These are phyloP conservation scores for Kuraishia piskuri DNA, from an alignment of 805 yeast species.

Conservation along the genomic window DNA sequence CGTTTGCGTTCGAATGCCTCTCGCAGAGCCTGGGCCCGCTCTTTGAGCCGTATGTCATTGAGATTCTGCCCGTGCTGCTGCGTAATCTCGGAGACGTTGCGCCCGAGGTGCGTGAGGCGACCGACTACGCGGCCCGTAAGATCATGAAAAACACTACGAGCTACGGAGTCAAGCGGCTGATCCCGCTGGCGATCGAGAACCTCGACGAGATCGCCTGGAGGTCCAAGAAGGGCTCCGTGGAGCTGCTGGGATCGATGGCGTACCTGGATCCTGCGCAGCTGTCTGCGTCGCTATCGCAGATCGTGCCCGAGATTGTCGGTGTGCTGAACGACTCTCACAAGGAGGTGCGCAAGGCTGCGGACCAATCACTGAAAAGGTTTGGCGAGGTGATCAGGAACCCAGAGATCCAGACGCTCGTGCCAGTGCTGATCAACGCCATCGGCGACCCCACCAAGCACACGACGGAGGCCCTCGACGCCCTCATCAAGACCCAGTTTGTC, in stretches of 20 bases:
- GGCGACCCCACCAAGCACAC: slow-evolving; percentile 93
- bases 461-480: slow-evolving; percentile 76
- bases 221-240: slow-evolving; percentile 94
- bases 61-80: slow-evolving; percentile 73
- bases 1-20: slow-evolving; percentile 76
- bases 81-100: slow-evolving; percentile 78
- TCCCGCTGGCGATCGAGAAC: slow-evolving; percentile 83
- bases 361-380: slow-evolving; percentile 75
- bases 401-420: slow-evolving; percentile 89
- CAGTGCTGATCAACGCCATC: slow-evolving; percentile 79
- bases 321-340: slow-evolving; percentile 92
- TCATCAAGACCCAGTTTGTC: slow-evolving; percentile 86
- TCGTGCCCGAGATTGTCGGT: slow-evolving; percentile 94
- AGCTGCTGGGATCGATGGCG: slow-evolving; percentile 95
- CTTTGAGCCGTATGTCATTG: slow-evolving; percentile 93
- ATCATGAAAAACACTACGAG: slow-evolving; percentile 90
- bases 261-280: slow-evolving; percentile 91
- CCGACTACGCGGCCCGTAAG: slow-evolving; percentile 76
- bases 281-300: slow-evolving; percentile 78
- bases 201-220: slow-evolving; percentile 92
- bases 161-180: slow-evolving; percentile 82
- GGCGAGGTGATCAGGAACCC: slow-evolving; percentile 98
- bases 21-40: slow-evolving; percentile 66
- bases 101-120: slow-evolving; percentile 82
- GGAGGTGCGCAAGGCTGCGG: slow-evolving; percentile 95